A percentile compares a stretch with the other conserved stretches of the same genome.
These are phyloP conservation scores for Stephania yunnanensis DNA, from an alignment of 164 flowering plant genomes.

Conservation along the genomic window DNA sequence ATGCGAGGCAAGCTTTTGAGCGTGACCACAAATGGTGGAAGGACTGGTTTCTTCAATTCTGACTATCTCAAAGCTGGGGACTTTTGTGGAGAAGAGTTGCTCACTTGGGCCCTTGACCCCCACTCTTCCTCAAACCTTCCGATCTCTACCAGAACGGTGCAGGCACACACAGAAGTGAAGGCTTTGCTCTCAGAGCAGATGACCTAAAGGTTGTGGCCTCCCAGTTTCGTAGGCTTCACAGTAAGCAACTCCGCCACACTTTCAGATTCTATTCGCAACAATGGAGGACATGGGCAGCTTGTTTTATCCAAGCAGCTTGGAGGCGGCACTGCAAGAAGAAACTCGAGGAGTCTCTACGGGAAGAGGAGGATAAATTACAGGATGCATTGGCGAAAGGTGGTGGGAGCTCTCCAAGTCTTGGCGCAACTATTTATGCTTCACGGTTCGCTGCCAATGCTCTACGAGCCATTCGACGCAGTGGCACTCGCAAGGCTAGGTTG, in stretches of 20 bases:
- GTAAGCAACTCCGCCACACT: constrained; percentile 87
- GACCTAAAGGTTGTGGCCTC: constrained; percentile 85
- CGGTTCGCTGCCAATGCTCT: constrained; percentile 74
- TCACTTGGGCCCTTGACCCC: constrained; percentile 95
- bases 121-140: constrained; percentile 77
- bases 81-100: constrained; percentile 95
- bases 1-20: constrained; percentile 81
- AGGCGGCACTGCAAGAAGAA: constrained; percentile 64
- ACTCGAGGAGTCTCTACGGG: constrained; percentile 56
- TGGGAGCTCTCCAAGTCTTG: constrained; percentile 64
- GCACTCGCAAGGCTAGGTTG: constrained; percentile 32
- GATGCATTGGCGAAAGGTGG: constrained; percentile 56
- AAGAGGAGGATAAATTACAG: constrained; percentile 66
- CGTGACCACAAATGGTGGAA: constrained; percentile 85
- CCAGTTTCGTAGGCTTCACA: constrained; percentile 84
- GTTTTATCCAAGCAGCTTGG: constrained; percentile 94
- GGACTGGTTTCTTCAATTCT: constrained; percentile 88
- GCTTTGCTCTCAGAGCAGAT: constrained; percentile 75
- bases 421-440: constrained; percentile 80
- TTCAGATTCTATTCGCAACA: constrained; percentile 90
- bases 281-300: constrained; percentile 98
- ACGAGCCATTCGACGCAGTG: constrained; percentile 34
- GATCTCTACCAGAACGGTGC: constrained; percentile 81
- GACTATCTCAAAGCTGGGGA: constrained; percentile 77
- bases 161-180: constrained; percentile 80